These are phyloP conservation scores for Saccharomycopsis amapae DNA, from an alignment of 805 yeast genomes.

Conservation along the genomic window DNA sequence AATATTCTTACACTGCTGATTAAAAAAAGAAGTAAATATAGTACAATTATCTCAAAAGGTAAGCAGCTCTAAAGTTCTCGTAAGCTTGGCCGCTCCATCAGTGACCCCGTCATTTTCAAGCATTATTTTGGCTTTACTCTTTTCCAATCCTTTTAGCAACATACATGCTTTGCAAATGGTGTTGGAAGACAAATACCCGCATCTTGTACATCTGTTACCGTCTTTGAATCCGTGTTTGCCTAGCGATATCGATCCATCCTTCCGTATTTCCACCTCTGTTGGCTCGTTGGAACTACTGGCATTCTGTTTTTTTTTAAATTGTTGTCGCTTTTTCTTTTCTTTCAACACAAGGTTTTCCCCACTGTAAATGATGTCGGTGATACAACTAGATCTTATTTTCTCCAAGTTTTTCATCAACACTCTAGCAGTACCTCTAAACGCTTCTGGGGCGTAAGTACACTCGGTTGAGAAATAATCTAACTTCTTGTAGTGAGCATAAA, in stretches of 20 bases:
- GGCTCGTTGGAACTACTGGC: conserved; percentile 22
- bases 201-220: conserved; percentile 74
- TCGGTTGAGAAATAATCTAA: conserved; percentile 95
- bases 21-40: too few species aligned
- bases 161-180: conserved; percentile 89
- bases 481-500: conserved; percentile 94
- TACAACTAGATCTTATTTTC: conserved; percentile 84
- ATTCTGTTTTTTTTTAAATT: conserved; percentile 29
- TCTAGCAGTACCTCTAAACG: conserved; percentile 96
- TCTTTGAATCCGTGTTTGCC: conserved; percentile 37
- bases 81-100: conserved; percentile 58
- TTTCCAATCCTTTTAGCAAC: conserved; percentile 75
- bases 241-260: conserved; percentile 57
- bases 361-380: conserved; percentile 87
- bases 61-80: conserved; percentile 56
- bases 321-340: conserved; percentile 37
- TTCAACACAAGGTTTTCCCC: conserved; percentile 79
- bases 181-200: conserved; percentile 90
- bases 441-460: conserved; percentile 97
- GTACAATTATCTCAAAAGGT: too few species aligned
- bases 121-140: conserved; percentile 57
- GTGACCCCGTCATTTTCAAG: conserved; percentile 43
- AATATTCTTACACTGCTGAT: too few species aligned
- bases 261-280: conserved; percentile 42
- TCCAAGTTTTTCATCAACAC: conserved; percentile 86